Conservation (phyloP, 129 eudicot genomes). For the Calendula officinalis region DNA sequence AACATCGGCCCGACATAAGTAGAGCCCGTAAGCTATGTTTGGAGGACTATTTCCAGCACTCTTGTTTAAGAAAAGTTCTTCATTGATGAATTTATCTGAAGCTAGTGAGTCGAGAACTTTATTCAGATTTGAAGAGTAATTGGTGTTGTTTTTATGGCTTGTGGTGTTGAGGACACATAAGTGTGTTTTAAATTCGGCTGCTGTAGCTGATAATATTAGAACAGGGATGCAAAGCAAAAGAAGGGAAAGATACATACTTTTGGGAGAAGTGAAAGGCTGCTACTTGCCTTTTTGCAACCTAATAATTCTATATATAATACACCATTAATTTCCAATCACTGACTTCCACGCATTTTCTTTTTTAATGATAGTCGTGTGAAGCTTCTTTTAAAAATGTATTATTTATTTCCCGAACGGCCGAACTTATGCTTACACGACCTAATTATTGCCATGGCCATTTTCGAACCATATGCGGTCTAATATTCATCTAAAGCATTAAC, state of each 20-base stretch:
- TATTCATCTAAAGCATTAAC: no score
- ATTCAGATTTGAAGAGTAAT: conserved; percentile 3
- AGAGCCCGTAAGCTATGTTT: conserved; percentile 23
- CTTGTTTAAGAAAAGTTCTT: neutral
- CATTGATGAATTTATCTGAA: neutral
- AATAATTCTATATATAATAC: no score
- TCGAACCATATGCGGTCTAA: no score
- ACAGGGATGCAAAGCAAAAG: conserved; percentile 11
- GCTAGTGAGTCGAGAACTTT: conserved; percentile 17
- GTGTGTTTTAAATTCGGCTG: conserved; percentile 18
- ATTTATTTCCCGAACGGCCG: no score
- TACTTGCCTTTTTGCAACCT: neutral
- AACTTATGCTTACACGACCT: no score
- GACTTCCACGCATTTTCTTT: no score
- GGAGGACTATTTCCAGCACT: neutral
- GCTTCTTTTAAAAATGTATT: no score
- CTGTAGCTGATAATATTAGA: conserved; percentile 10
- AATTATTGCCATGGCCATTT: no score
- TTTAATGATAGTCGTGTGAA: no score
- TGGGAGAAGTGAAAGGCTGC: conserved; percentile 5
- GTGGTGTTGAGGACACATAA: conserved; percentile 11
- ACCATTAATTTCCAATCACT: no score
- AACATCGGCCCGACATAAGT: conserved; percentile 26
- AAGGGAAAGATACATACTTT: conserved; percentile 16
- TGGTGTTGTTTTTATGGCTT: neutral